Evolutionary conservation across 164 flowering plant species (phyloP), one percentile per base, ranked within the genome.

Genomic region (Sedum album): DNA sequence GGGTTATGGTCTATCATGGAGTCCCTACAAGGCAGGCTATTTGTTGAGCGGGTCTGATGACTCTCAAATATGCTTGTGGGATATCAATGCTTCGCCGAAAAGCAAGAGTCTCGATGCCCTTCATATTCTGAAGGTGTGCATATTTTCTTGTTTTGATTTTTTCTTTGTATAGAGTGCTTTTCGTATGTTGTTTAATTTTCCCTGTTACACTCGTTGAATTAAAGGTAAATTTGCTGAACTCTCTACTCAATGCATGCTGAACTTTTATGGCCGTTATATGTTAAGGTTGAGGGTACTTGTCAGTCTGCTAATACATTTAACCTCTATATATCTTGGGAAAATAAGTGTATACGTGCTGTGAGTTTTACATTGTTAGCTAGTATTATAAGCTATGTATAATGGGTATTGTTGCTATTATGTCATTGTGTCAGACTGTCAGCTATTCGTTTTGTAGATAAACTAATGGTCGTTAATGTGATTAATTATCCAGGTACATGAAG

Each of bases 1-100:
- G 76, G 99, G 99, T 0, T 94, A 94, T 79, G 99, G 99, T 48
- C 77, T 94, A 62, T 94, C 99, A 1, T 94, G 99, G 99, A 94
- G 96, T 71, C 76, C 73, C 66, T 94, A 86, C 73, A 94, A 90
- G 76, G 81, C 88, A 71, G 99, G 97, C 10, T 86, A 91, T 80
- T 68, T 94, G 57, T 73, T 94, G 60, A 94, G 99, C 77, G 99
- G 99, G 69, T 94, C 99, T 68, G 95, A 94, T 82, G 97, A 94
- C 83, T 91, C 97, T 70, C 96, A 94, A 75, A 94, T 91, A 49
- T 94, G 99, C 73, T 75, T 94, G 71, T 94, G 99, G 99, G 97
- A 94, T 72, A 80, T 88, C 18, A 87, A 85, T 77, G 86, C 85
- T 13, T 81, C 86, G 76, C 96, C 99, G 7, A 89, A 85, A 71